Base-by-base conservation (phyloP, 2,329 filamentous ascomycete species). In the Lasiodiplodia citricola region DNA sequence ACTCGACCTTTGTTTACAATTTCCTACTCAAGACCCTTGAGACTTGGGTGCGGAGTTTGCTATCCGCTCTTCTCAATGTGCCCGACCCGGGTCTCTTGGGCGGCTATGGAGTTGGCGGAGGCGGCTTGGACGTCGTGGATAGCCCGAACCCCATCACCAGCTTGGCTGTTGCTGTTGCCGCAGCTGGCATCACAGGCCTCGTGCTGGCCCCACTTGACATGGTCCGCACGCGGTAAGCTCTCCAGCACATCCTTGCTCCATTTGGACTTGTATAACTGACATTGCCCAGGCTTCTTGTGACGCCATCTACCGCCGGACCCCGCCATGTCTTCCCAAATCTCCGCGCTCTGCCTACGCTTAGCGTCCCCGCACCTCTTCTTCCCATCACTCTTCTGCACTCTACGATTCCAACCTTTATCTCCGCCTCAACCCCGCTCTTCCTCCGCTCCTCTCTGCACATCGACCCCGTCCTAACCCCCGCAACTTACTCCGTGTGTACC, bases 1-100 rank as follows among this genome's bases (percentile, higher is more conserved):
- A 98, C 77, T 89, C 92, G 16, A 96, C 94, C 1, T 99, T 98
- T 76, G 85, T 98, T 62, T 97, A 98, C 81, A 92, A 90, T 0
- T 88, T 97, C 57, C 85, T 98, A 21, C 88, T 94, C 71, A 93
- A 93, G 13, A 91, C 96, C 8, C 83, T 97, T 37, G 96, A 98
- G 78, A 94, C 93, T 73, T 99, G 96, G 90, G 92, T 94, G 11
- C 88, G 94, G 74, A 96, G 93, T 75, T 87, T 97, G 65, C 85
- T 98, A n/a, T 93, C 93, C 55, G 95, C 96, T 1, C 85, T 98
- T 6, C 87, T 98, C 73, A 96, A 96, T 71, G 87, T 98, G 16
- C 94, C 95, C 1, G 95, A 98, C 75, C 84, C 93, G 38, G 92
- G 91, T 10, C 84, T 87, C 35, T 79, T 87, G 21, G 82, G 75